Evolutionary conservation across 1,139 yeast genomes (phyloP), one percentile per base, ranked within the genome.

Genomic region (Insectozyma bohioensis): DNA sequence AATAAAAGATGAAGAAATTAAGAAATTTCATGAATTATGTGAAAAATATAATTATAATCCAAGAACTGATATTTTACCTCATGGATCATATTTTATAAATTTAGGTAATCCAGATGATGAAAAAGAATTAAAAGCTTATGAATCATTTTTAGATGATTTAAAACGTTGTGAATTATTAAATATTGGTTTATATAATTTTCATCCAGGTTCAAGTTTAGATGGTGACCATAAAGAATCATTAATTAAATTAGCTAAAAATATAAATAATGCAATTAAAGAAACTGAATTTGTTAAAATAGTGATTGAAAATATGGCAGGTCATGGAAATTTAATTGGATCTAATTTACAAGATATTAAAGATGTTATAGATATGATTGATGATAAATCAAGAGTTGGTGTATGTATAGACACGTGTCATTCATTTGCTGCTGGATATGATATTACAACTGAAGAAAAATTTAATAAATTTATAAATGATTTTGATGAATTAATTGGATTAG

Each of bases 301-400:
- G 9, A 72, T 94, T 37, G 99, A 92, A 54, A 92, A 92, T 53
- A 92, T 94, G 98, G 97, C 98, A 0, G 98, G 98, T 9, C 95
- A 88, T 47, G 96, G 96, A 6, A 84, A 85, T 42, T 70, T 90
- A 39, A 84, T 92, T 30, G 98, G 98, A 1, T 83, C 94, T 4
- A 69, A 76, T 29, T 61, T 92, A 24, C 78, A 84, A 45, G 98
- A 92, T 51, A 66, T 92, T 28, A 67, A 72, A 21, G 76, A 74
- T 20, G 90, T 94, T 12, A 87, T 92, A 30, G 83, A 75, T 28
- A 55, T 80, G 67, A 76, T 92, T 6, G 83, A 86, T 3, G 75
- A 88, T 50, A 90, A 90, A 54, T 56, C 66, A 2, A 69, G 98
- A 36, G 80, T 92, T 6, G 98, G 98, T 2, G 95, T 92, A 1